Percentiles rank a stretch among this genome's conserved stretches.
phyloP scores from a whole-genome alignment of 805 yeast species.

The Saccharomycopsis babjevae region DNA sequence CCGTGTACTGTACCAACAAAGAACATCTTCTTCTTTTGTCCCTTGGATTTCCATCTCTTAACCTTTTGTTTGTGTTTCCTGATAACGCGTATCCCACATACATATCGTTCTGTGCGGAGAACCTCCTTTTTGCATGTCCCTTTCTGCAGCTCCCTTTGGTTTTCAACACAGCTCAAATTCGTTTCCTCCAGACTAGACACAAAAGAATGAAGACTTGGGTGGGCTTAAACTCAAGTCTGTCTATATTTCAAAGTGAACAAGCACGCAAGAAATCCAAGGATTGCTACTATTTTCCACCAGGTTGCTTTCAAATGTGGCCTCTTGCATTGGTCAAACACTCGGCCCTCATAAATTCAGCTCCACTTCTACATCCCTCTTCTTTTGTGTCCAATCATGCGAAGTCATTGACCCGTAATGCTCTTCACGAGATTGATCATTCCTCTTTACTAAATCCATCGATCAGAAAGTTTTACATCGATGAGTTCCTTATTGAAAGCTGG shows the following conservation, averaged over 20 bases:
- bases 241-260: background rate
- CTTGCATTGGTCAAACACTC: background rate
- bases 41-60: background rate
- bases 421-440: constrained; percentile 11
- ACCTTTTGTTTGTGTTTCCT: background rate
- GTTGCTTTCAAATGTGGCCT: background rate
- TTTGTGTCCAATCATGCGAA: background rate
- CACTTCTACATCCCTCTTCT: background rate
- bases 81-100: background rate
- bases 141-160: background rate
- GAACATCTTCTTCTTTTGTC: background rate
- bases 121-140: background rate
- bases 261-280: background rate
- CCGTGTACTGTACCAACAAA: background rate
- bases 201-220: background rate
- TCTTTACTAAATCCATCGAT: constrained; percentile 20
- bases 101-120: background rate
- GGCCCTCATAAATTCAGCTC: too few species aligned
- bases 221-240: background rate
- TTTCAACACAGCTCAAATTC: background rate
- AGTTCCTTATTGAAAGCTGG: constrained; percentile 45
- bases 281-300: background rate
- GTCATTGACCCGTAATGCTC: constrained; percentile 17
- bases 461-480: constrained; percentile 23
- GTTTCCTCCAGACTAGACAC: background rate